Evolutionary conservation across 129 eudicot genomes (phyloP), one percentile per base, ranked within the genome.

Genomic region (Deinandra increscens): DNA sequence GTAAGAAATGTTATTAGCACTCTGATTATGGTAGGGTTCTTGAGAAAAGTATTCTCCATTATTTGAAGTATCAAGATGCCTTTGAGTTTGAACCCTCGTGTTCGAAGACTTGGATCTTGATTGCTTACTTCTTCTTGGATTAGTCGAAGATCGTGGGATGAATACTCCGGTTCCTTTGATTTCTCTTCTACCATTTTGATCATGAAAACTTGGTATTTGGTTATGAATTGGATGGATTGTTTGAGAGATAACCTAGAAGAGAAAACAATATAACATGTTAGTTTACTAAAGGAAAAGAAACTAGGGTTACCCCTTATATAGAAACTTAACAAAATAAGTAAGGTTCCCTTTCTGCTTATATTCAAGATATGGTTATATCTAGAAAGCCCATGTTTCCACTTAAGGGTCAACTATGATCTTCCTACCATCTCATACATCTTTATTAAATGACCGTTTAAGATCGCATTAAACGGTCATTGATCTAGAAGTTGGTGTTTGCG

Each of bases 91-190:
- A 48, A 58, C 34, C 71, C 73, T 81, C 1, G 79, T 81, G 74
- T 80, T 81, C 46, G 91, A 78, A 33, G 84, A 43, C 50, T 63
- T 82, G 61, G 62, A 78, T 77, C 80, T 79, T 54, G 79, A 80
- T 59, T 91, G 91, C 81, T 56, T 88, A 65, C 56, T 88, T 66
- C 79, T 92, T 68, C 95, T 84, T 44, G 87, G 81, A 5, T 81
- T 75, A 11, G 76, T 78, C 0, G 93, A 70, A 0, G 85, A 79
- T 41, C 70, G 96, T 29, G 98, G 98, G 36, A 92, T 92, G 54
- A 92, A 92, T 5, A 92, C 98, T 19, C 98, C 98, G 0, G 98
- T 92, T 26, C 98, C 98, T 83, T 92, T 92, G 82, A 66, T 82
- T 55, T 91, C 96, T 60, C 95, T 84, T 60, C 74, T 80, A 69